Evolutionary conservation across 371 early-diverging fungal genomes (phyloP).

Genomic region (Zancudomyces culisetae): DNA sequence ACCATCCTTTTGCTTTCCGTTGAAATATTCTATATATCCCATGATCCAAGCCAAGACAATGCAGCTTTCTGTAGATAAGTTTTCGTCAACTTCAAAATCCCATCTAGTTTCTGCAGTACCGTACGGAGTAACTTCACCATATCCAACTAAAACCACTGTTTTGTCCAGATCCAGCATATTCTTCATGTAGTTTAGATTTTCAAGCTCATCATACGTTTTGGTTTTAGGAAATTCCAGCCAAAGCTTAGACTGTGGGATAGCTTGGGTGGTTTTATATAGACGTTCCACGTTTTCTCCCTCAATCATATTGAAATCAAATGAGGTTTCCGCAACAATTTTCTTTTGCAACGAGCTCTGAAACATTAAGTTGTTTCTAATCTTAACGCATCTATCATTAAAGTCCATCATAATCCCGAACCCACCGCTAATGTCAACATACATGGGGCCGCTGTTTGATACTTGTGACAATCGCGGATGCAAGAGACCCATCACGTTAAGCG

Average conservation of each 20-base stretch:
- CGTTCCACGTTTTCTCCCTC: conserved; percentile 47
- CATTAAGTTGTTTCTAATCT: conserved; percentile 46
- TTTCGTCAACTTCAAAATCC: conserved; percentile 89
- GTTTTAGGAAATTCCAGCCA: conserved; percentile 65
- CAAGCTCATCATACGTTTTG: conserved; percentile 36
- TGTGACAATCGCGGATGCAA: conserved; percentile 71
- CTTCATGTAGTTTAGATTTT: conserved; percentile 49
- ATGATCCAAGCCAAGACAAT: conserved; percentile 95
- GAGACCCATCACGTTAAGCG: conserved; percentile 81
- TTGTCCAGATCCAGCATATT: conserved; percentile 82
- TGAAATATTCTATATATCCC: conserved; percentile 80
- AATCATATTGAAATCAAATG: conserved; percentile 49
- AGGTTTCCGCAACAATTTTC: conserved; percentile 53
- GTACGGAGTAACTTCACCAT: conserved; percentile 87
- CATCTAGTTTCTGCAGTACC: conserved; percentile 88
- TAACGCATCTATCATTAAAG: conserved; percentile 41
- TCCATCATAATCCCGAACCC: conserved; percentile 68
- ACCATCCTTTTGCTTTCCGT: conserved; percentile 62
- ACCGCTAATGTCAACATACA: conserved; percentile 92
- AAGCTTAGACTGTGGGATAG: conserved; percentile 79
- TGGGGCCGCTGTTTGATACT: conserved; percentile 56
- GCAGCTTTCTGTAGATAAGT: conserved; percentile 87
- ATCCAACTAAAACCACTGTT: conserved; percentile 85
- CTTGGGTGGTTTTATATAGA: conserved; percentile 46
- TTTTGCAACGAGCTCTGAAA: conserved; percentile 61